Evolutionary conservation across 2,329 filamentous ascomycete genomes (phyloP), one percentile per base, ranked within the genome.

Genomic region (Colletotrichum tofieldiae): DNA sequence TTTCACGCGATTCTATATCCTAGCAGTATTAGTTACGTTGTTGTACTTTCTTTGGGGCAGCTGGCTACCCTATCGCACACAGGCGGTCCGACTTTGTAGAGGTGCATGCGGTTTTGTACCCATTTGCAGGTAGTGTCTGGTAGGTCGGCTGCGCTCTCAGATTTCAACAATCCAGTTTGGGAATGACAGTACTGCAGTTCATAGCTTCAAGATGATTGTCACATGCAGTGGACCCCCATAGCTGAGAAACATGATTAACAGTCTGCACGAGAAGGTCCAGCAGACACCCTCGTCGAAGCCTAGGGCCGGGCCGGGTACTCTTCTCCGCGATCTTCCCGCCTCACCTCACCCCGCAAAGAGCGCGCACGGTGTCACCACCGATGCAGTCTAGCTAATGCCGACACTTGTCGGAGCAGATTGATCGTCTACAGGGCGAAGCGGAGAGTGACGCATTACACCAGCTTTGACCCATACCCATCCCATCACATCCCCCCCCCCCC

Each of bases 261-360:
- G 11, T 16, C 11, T 16, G 23, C 47, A 51, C 6, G 23, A 51
- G 47, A 51, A 26, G 47, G 2, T n/a, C 3, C 20, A 54, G 16
- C 26, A 54, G 26, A 35, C 51, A 3, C 18, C 16, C 16, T 18
- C 18, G 26, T 32, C 16, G 3, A 20, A 37, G 16, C 12, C 32
- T 23, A 23, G 20, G 18, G 29, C 29, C 6, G 29, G 23, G 16
- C 39, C 32, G 8, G 29, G n/a, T 39, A 51, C 20, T 16, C 29
- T 51, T 61, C 29, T 62, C 32, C 43, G 43, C 14, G 43, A 39
- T 62, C 29, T 49, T 49, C 32, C 7, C n/a, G 43, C 43, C 14
- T 61, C 43, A 49, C 29, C 32, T 61, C 43, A 49, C 29, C 32
- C 18, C 18, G 29, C 29, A 55, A 55, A 55, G 51, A n/a, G 23